Evolutionary conservation across 176 grass and related monocot species (phyloP).

Genomic region (Raddia guianensis): DNA sequence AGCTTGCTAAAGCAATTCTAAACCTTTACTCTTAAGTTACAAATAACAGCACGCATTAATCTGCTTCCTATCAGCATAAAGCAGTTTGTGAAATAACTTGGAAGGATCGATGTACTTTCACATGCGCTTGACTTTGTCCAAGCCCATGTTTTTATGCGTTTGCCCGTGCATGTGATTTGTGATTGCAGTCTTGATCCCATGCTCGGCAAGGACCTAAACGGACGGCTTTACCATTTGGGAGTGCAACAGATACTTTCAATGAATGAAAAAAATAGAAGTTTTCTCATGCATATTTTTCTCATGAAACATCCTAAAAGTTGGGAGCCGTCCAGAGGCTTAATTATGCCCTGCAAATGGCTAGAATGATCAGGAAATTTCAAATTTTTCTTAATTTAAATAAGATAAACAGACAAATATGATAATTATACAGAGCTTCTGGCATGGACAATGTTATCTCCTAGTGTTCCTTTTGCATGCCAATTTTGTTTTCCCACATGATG

Average conservation of each 20-base stretch:
- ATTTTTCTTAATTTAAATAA: conserved; percentile 30
- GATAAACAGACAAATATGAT: conserved; percentile 20
- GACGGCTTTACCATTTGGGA: conserved; percentile 1
- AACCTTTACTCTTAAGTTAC: conserved; percentile 11
- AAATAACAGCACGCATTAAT: background rate
- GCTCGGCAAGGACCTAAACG: background rate
- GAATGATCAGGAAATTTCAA: background rate
- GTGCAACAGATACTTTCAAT: background rate
- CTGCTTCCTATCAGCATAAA: conserved; percentile 13
- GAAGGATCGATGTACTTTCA: conserved; percentile 24
- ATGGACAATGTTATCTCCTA: background rate
- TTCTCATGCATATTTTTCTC: conserved; percentile 3
- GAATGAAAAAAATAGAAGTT: background rate
- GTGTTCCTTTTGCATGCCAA: background rate
- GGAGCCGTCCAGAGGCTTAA: background rate
- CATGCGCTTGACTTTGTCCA: conserved; percentile 5
- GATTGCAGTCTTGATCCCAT: background rate
- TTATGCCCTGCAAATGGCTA: background rate
- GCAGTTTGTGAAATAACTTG: conserved; percentile 14
- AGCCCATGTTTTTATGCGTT: background rate
- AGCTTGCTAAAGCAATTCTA: background rate
- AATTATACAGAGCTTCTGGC: background rate
- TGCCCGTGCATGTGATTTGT: background rate
- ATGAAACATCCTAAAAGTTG: background rate
- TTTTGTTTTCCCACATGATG: background rate